phyloP scores from a whole-genome alignment of 1,284 basidiomycete genomes.

The Heterobasidion occidentale region DNA sequence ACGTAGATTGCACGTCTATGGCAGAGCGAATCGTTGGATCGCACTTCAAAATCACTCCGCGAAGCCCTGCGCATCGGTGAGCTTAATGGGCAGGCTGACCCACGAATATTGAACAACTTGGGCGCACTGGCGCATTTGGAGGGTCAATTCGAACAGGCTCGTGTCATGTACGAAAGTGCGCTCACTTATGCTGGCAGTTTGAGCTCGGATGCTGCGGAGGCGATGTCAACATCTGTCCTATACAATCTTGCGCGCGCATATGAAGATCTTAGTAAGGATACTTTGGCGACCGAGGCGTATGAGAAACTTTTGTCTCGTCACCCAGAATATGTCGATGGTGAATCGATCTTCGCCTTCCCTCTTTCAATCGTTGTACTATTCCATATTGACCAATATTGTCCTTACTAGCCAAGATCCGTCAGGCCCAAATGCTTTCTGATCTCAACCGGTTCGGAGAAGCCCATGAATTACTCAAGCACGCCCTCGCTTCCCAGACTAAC shows the following conservation, averaged over 20 bases:
- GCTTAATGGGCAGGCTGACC: slow-evolving; percentile 38
- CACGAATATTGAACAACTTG: slow-evolving; percentile 77
- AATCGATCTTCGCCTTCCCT: slow-evolving; percentile 17
- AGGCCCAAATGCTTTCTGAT: slow-evolving; percentile 69
- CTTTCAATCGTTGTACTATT: background rate
- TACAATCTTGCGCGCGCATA: slow-evolving; percentile 88
- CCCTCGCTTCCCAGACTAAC: slow-evolving; percentile 58
- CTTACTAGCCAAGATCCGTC: slow-evolving; percentile 76
- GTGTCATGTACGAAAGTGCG: slow-evolving; percentile 59
- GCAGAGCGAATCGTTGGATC: slow-evolving; percentile 74
- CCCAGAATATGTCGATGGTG: slow-evolving; percentile 92
- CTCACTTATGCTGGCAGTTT: slow-evolving; percentile 47
- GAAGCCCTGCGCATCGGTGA: slow-evolving; percentile 64
- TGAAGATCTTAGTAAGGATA: slow-evolving; percentile 71
- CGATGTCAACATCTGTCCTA: slow-evolving; percentile 71
- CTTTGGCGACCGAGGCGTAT: slow-evolving; percentile 76
- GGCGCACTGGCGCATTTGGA: slow-evolving; percentile 74
- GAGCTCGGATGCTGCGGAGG: slow-evolving; percentile 47
- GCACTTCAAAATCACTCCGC: slow-evolving; percentile 63
- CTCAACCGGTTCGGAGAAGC: slow-evolving; percentile 72
- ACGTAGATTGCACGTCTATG: slow-evolving; percentile 82
- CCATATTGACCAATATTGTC: background rate
- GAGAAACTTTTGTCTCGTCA: slow-evolving; percentile 78
- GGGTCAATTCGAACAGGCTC: slow-evolving; percentile 48
- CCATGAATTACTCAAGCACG: slow-evolving; percentile 83